phyloP scores from a whole-genome alignment of 768 basidiomycete species.

The Artomyces pyxidatus region DNA sequence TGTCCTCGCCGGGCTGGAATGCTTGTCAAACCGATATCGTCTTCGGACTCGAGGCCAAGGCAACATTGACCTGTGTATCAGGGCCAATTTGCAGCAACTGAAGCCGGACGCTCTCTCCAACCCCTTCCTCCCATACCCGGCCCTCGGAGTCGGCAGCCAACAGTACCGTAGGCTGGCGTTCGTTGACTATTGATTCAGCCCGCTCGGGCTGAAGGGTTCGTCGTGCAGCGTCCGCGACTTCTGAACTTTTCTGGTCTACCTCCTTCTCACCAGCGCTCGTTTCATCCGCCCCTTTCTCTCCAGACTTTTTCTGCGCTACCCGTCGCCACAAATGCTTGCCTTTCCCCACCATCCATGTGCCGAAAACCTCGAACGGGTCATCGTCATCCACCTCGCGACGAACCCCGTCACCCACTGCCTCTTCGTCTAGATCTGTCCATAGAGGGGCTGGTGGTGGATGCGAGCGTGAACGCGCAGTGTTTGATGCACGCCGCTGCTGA shows the following conservation, averaged over 20 bases:
- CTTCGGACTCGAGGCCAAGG: no score
- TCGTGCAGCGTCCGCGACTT: not conserved
- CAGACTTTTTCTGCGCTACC: slow-evolving; percentile 9
- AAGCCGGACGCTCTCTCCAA: not conserved
- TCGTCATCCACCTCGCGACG: slow-evolving; percentile 2
- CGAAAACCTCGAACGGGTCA: slow-evolving; percentile 13
- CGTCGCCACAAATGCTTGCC: slow-evolving; percentile 12
- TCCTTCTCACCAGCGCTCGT: no score
- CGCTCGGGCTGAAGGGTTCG: not conserved
- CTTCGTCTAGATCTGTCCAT: slow-evolving; percentile 6
- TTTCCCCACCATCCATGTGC: slow-evolving; percentile 9
- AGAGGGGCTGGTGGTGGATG: slow-evolving; percentile 1
- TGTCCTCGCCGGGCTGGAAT: no score
- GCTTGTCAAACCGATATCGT: no score
- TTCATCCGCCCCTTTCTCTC: not conserved
- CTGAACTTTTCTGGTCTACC: no score
- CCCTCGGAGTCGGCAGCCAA: not conserved
- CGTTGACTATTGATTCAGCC: not conserved
- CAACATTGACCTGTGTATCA: not conserved
- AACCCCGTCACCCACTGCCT: not conserved
- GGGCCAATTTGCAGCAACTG: not conserved
- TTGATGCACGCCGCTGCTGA: slow-evolving; percentile 17
- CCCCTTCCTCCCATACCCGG: slow-evolving; percentile 4
- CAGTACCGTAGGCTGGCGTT: not conserved
- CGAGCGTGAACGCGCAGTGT: not conserved